A percentile compares a stretch with the other conserved stretches of the same genome.
Conservation (phyloP, 2,329 filamentous ascomycete species). For the Chaetoscypha palmicola region DNA sequence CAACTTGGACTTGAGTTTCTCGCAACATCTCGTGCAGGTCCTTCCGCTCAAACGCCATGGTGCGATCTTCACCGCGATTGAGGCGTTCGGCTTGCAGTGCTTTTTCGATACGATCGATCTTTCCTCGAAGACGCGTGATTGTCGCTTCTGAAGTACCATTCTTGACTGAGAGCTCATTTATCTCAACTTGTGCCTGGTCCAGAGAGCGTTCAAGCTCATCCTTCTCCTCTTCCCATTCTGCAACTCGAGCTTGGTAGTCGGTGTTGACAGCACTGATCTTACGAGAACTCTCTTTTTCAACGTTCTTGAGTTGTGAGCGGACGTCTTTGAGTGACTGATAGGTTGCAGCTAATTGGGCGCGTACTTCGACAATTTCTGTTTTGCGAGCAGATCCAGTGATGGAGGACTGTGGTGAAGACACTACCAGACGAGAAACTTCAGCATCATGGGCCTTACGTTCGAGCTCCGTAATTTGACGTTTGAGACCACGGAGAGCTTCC, state of each 20-base stretch:
- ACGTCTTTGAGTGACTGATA: constrained; percentile 54
- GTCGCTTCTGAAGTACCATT: constrained; percentile 39
- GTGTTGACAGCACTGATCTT: constrained; percentile 39
- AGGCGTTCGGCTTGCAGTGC: constrained; percentile 49
- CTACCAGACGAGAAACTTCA: constrained; percentile 44
- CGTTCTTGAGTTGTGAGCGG: constrained; percentile 41
- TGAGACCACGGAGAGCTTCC: constrained; percentile 54
- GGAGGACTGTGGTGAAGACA: constrained; percentile 42
- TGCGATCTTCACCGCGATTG: constrained; percentile 50
- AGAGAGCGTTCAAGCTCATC: constrained; percentile 35
- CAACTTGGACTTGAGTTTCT: constrained; percentile 55
- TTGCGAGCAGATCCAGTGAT: constrained; percentile 45
- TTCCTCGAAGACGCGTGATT: constrained; percentile 42
- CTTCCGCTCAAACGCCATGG: constrained; percentile 49
- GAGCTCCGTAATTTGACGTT: constrained; percentile 57
- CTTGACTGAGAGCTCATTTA: constrained; percentile 33
- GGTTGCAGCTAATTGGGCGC: constrained; percentile 53
- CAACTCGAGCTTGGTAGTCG: constrained; percentile 44
- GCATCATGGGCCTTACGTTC: constrained; percentile 62
- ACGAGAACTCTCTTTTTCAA: constrained; percentile 35
- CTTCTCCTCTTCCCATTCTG: constrained; percentile 31
- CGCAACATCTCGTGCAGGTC: constrained; percentile 55
- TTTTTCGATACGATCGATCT: constrained; percentile 36
- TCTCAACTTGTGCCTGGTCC: constrained; percentile 39
- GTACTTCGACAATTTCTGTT: constrained; percentile 51